These are phyloP conservation scores for Citrus sinensis DNA, from an alignment of 345 rosid species.

Conservation along the genomic window DNA sequence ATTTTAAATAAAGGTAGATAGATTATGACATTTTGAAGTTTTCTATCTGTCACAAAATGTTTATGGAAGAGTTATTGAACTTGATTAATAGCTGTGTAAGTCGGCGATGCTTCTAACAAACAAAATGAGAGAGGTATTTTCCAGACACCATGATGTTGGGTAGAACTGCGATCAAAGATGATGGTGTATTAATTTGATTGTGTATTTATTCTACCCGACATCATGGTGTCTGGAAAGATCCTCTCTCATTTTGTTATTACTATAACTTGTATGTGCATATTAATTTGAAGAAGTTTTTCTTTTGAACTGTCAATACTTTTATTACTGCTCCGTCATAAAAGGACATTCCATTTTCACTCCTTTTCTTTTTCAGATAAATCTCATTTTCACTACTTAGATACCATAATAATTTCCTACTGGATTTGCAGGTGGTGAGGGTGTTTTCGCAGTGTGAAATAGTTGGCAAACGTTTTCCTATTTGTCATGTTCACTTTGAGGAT, in stretches of 20 bases:
- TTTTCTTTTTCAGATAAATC: not conserved
- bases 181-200: too few relatives aligned
- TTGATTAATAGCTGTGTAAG: not conserved
- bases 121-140: too few relatives aligned
- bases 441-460: conserved; percentile 52
- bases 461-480: conserved; percentile 62
- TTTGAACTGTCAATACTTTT: not conserved
- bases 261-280: not conserved
- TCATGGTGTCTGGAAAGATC: not conserved
- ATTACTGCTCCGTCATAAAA: not conserved
- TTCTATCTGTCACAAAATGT: not conserved
- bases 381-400: not conserved
- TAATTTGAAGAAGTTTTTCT: not conserved
- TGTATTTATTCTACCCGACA: not conserved
- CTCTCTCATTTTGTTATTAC: not conserved
- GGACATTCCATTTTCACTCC: not conserved
- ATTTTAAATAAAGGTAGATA: not conserved
- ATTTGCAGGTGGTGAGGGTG: conserved; percentile 38
- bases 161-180: too few relatives aligned
- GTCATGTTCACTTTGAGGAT: conserved; percentile 55
- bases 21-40: not conserved
- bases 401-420: not conserved
- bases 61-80: not conserved
- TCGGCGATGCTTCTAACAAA: not conserved
- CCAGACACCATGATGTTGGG: too few relatives aligned